Evolutionary conservation across 2,329 filamentous ascomycete species (phyloP).

Genomic region (Diaporthe destruens): DNA sequence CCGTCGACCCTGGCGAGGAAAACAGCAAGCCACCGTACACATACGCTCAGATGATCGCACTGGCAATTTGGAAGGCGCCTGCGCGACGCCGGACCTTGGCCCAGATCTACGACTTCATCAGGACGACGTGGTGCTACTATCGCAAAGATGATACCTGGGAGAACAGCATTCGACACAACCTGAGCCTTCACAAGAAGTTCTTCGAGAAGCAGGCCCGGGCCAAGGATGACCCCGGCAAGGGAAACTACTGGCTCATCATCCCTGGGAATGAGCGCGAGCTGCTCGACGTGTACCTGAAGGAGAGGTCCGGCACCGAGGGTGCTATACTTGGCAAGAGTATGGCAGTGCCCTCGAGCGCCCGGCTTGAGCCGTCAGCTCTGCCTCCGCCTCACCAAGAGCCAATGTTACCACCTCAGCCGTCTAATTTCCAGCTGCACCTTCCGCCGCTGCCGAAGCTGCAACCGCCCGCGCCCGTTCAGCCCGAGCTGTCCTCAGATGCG

Average conservation of each 20-base stretch:
- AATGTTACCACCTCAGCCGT: conserved; percentile 44
- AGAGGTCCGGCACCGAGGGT: conserved; percentile 67
- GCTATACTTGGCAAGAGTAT: conserved; percentile 63
- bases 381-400: conserved; percentile 47
- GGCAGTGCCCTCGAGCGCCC: conserved; percentile 66
- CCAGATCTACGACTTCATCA: conserved; percentile 99
- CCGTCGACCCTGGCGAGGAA: conserved; percentile 77
- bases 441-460: conserved; percentile 62
- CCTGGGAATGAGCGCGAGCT: conserved; percentile 80
- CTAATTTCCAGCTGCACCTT: conserved; percentile 40
- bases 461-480: conserved; percentile 51
- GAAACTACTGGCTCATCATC: conserved; percentile 96
- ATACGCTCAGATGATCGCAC: conserved; percentile 94
- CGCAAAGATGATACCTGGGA: conserved; percentile 90
- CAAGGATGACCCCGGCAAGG: conserved; percentile 97
- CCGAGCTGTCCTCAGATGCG: conserved; percentile 80
- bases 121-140: conserved; percentile 93
- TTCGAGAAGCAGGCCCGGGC: conserved; percentile 89
- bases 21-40: conserved; percentile 91
- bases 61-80: conserved; percentile 92
- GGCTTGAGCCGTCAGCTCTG: conserved; percentile 63
- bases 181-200: conserved; percentile 96
- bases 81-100: conserved; percentile 87
- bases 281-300: conserved; percentile 80
- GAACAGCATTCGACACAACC: conserved; percentile 98